Evolutionary conservation across 78 protist species (phyloP).

Genomic region (Dictyostelium brefeldianum): DNA sequence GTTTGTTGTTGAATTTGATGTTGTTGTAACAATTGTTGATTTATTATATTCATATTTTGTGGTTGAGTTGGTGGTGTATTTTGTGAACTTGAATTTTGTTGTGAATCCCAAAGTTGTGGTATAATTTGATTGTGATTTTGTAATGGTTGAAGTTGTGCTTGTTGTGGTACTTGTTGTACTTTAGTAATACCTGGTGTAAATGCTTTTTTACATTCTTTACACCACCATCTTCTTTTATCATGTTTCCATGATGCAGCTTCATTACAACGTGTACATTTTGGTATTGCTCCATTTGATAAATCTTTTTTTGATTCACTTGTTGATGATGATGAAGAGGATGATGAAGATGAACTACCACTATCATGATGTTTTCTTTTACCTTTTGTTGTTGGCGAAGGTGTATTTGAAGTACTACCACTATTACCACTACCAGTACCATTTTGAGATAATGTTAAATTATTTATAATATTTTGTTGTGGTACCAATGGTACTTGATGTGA

Average conservation of each 20-base stretch:
- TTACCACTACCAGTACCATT: neutral
- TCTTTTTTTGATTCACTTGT: conserved; percentile 43
- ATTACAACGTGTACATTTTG: conserved; percentile 72
- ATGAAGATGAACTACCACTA: neutral
- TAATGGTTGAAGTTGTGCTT: conserved; percentile 28
- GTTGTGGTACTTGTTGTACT: conserved; percentile 27
- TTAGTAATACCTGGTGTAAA: conserved; percentile 82
- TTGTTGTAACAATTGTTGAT: conserved; percentile 18
- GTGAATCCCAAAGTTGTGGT: conserved; percentile 12
- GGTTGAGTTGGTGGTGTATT: conserved; percentile 69
- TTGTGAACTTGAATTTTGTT: conserved; percentile 35
- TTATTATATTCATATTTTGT: conserved; percentile 10
- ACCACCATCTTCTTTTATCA: conserved; percentile 85
- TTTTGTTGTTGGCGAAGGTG: conserved; percentile 26
- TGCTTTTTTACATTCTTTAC: conserved; percentile 79
- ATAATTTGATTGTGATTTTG: conserved; percentile 26
- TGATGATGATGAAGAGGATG: neutral
- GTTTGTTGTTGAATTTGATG: neutral
- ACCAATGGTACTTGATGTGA: neutral
- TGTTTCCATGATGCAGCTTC: conserved; percentile 81
- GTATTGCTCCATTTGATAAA: conserved; percentile 2
- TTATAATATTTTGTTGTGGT: neutral
- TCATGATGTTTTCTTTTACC: conserved; percentile 40
- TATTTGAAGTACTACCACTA: neutral
- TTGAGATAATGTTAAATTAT: neutral